A percentile compares a stretch with the other conserved stretches of the same genome.
phyloP scores from a whole-genome alignment of 805 yeast species.

The Novakomyces olei region DNA sequence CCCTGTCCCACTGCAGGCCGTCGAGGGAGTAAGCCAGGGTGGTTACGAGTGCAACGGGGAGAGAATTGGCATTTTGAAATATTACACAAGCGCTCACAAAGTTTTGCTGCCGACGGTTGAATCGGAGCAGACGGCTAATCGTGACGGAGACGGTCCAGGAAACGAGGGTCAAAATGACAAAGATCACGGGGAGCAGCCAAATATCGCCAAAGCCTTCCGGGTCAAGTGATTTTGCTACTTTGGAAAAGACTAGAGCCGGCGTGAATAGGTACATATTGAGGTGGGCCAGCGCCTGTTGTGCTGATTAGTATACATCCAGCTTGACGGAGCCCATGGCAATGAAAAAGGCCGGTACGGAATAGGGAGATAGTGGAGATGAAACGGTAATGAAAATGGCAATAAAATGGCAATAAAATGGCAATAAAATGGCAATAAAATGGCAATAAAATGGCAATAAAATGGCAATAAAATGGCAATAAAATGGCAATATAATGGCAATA shows the following conservation, averaged over 20 bases:
- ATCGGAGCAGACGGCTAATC: constrained; percentile 28
- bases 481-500: too few species aligned
- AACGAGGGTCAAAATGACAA: constrained; percentile 19
- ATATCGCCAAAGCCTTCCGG: constrained; percentile 59
- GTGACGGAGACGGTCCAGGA: constrained; percentile 41
- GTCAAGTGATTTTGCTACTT: constrained; percentile 44
- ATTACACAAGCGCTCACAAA: constrained; percentile 94
- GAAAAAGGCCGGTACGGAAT: too few species aligned
- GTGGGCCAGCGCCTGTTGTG: constrained; percentile 53
- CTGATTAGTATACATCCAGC: too few species aligned
- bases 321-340: too few species aligned
- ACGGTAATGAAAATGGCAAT: too few species aligned
- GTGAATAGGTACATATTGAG: constrained; percentile 83
- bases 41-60: constrained; percentile 73
- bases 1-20: constrained; percentile 33
- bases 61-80: constrained; percentile 46
- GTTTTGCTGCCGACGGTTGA: constrained; percentile 60
- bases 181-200: constrained; percentile 37
- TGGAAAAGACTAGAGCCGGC: constrained; percentile 81
- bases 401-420: too few species aligned
- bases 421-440: too few species aligned
- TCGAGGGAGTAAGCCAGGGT: constrained; percentile 44
- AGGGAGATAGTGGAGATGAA: too few species aligned
- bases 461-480: too few species aligned
- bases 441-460: too few species aligned